These are phyloP conservation scores for Paramecium octaurelia DNA, from an alignment of 73 alveolate species.

Conservation along the genomic window DNA sequence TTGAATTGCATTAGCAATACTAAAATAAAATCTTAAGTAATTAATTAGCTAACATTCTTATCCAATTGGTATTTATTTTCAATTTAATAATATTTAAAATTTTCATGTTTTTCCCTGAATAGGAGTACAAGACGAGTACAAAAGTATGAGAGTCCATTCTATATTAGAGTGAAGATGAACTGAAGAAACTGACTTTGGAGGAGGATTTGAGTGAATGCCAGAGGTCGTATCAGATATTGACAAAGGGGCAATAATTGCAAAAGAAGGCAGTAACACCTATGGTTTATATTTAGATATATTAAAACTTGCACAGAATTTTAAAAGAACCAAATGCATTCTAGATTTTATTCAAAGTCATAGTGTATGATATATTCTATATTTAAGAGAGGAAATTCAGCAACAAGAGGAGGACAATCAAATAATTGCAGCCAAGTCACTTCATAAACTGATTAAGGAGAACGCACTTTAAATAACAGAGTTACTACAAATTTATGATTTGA, in stretches of 20 bases:
- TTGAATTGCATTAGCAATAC: background rate
- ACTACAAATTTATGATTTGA: slow-evolving; percentile 26
- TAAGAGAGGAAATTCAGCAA: slow-evolving; percentile 11
- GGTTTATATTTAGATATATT: background rate
- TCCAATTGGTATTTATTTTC: background rate
- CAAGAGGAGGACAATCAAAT: slow-evolving; percentile 35
- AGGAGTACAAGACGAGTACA: background rate
- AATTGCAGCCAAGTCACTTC: background rate
- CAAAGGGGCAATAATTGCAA: slow-evolving; percentile 51
- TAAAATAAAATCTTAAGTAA: background rate
- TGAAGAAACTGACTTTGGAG: slow-evolving; percentile 51
- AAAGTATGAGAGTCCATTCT: background rate
- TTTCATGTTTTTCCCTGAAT: slow-evolving; percentile 28
- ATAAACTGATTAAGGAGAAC: background rate
- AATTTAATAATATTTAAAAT: background rate
- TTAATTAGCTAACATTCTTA: background rate
- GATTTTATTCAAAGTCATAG: background rate
- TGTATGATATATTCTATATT: background rate
- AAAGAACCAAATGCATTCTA: background rate
- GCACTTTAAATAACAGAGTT: background rate
- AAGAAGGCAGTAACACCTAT: slow-evolving; percentile 32
- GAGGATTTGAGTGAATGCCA: slow-evolving; percentile 52
- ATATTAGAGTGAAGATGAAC: slow-evolving; percentile 58
- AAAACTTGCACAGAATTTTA: background rate
- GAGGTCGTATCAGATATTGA: slow-evolving; percentile 52